Evolutionary conservation across 768 basidiomycete genomes (phyloP), one percentile per base, ranked within the genome.

Genomic region (Termitomyces sp.): DNA sequence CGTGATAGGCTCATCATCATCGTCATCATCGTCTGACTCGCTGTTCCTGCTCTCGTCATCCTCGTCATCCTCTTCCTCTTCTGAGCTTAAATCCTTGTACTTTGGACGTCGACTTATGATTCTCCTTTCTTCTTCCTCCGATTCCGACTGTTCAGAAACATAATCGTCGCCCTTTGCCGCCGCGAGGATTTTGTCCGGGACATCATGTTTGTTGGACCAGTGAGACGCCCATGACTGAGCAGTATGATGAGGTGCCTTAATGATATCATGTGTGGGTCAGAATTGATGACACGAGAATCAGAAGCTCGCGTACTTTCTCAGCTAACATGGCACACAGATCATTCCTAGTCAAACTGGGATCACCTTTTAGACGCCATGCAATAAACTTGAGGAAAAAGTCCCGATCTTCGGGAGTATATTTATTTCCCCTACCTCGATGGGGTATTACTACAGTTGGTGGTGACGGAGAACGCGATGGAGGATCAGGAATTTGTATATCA

Each of bases 391-490:
- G 73, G 67, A 90, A 89, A 62, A 79, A 91, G 4, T 80, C 77
- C 49, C 80, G 79, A 66, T 91, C 89, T 63, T 85, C 85, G 27
- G 77, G 72, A 2, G 88, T 89, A 65, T 85, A 91, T 68, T 73
- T 83, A 61, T 87, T 80, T 51, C 87, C 86, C 57, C 78, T 71
- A 13, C 75, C 77, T 54, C 71, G 72, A 41, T 68, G 65, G 46
- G 73, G 75, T 55, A 85, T 73, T 30, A 85, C 67, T 57, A 69
- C 69, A 9, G 77, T 78, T 7, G 88, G 89, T 24, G 89, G 88
- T 3, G 77, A 82, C 1, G 89, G 89, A n/a, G 85, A 84, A 48
- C 86, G 83, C 22, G 84, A 83, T 1, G 88, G 87, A 15, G 86
- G 84, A 8, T 76, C 75, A 6, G 87, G 88, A 34, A 86, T 74